phyloP scores from a whole-genome alignment of 306 rosid species.

The Ammopiptanthus mongolicus region DNA sequence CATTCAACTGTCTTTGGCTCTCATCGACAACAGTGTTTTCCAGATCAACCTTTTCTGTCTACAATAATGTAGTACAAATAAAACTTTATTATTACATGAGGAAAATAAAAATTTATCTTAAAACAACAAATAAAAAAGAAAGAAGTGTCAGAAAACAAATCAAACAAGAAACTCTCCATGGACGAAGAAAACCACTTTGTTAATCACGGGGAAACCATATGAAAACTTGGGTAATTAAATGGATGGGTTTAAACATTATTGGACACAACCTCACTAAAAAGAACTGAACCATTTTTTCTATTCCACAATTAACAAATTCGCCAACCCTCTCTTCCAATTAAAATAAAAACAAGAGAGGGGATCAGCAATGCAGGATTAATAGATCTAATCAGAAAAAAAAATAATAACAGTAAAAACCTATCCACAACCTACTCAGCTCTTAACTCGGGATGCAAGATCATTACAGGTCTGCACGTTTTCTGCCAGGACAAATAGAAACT shows the following conservation, averaged over 20 bases:
- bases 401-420: background rate
- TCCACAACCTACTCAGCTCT: slow-evolving; percentile 8
- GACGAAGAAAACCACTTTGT: background rate
- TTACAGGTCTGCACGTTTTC: background rate
- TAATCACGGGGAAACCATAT: background rate
- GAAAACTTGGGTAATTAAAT: background rate
- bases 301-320: slow-evolving; percentile 6
- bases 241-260: background rate
- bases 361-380: background rate
- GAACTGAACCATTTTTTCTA: background rate
- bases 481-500: slow-evolving; percentile 1
- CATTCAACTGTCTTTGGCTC: slow-evolving; percentile 81
- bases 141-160: background rate
- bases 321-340: background rate
- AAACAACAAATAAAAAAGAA: background rate
- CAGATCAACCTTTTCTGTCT: slow-evolving; percentile 98
- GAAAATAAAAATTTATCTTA: background rate
- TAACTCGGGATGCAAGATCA: slow-evolving; percentile 6
- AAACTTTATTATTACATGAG: slow-evolving; percentile 19
- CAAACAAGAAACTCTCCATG: background rate
- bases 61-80: slow-evolving; percentile 42
- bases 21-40: slow-evolving; percentile 97
- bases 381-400: background rate
- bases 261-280: background rate
- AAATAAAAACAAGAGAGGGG: background rate